These are phyloP conservation scores for Marasmius oreades DNA, from an alignment of 1,284 basidiomycete species.

Conservation along the genomic window DNA sequence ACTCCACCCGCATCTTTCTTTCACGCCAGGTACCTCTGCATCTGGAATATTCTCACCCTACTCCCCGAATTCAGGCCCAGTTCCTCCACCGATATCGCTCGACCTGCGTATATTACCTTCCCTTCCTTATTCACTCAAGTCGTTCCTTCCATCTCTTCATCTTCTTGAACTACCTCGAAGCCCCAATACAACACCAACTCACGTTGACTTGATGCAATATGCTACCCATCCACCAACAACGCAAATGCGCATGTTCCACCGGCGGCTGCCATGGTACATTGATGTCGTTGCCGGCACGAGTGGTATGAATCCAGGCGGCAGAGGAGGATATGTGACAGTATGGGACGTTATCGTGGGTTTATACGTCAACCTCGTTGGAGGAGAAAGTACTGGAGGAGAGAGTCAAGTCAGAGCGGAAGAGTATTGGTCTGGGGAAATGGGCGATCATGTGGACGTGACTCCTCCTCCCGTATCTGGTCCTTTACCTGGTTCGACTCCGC, in stretches of 20 bases:
- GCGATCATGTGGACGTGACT: neutral
- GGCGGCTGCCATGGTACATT: neutral
- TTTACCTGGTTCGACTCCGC: neutral
- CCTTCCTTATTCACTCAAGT: neutral
- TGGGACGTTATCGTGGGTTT: slow-evolving; percentile 1
- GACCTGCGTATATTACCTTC: neutral
- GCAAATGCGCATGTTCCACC: neutral
- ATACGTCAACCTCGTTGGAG: neutral
- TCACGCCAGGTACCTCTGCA: neutral
- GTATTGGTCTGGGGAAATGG: slow-evolving; percentile 2
- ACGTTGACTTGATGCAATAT: neutral
- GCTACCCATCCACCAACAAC: neutral
- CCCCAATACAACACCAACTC: neutral
- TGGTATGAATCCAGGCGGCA: neutral
- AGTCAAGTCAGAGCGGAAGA: slow-evolving; percentile 1
- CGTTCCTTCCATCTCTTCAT: neutral
- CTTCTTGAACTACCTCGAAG: neutral
- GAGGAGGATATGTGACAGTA: neutral
- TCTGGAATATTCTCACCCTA: neutral
- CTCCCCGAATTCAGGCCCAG: neutral
- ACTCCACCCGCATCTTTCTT: neutral
- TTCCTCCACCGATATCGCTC: neutral
- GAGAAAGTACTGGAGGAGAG: neutral
- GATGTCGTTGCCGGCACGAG: neutral
- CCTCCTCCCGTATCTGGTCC: neutral